Evolutionary conservation across 805 yeast species (phyloP), one percentile per base, ranked within the genome.

Genomic region (Myxozyma nipponensis): DNA sequence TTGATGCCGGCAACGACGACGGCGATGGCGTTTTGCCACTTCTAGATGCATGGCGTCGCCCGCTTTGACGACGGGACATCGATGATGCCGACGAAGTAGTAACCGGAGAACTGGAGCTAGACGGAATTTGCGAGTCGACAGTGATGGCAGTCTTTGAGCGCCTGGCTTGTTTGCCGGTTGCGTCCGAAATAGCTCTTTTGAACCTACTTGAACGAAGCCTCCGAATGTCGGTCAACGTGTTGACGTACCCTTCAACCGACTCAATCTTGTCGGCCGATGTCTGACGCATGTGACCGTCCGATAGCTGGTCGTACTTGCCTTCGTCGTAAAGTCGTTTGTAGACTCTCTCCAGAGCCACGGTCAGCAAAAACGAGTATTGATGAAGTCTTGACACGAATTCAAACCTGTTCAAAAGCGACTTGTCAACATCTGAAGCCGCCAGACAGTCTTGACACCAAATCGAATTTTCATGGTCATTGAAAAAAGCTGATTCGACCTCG

Each of bases 291-390:
- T 45, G 41, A 3, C 24, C 35, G 9, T 40, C 55, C 13, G 7
- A 7, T 9, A 28, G 7, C n/a, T 40, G 43, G 30, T 18, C 21
- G 5, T 44, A 19, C 21, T 48, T 49, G 19, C 28, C 41, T 1
- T 46, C 52, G 18, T 41, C 49, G 13, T 34, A 23, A 17, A 35
- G 17, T 58, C 39, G 36, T 41, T 38, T 43, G 49, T 17, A 56
- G 37, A 40, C 84, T 49, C 96, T 74, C 2, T 84, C 78, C 42
- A 90, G 72, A 0, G 98, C 98, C 55, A 93, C 88, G 61, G 86
- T 84, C 58, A 90, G 71, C 41, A 93, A 69, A 64, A 81, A 87
- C 18, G 83, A 73, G 62, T 89, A 76, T 67, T 93, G 98, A 18
- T 79, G 68, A 42, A 88, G 75, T 52, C 81, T 82, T 3, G 87